Evolutionary conservation across 768 basidiomycete genomes (phyloP), one percentile per base, ranked within the genome.

Genomic region (Flagelloscypha sp.): DNA sequence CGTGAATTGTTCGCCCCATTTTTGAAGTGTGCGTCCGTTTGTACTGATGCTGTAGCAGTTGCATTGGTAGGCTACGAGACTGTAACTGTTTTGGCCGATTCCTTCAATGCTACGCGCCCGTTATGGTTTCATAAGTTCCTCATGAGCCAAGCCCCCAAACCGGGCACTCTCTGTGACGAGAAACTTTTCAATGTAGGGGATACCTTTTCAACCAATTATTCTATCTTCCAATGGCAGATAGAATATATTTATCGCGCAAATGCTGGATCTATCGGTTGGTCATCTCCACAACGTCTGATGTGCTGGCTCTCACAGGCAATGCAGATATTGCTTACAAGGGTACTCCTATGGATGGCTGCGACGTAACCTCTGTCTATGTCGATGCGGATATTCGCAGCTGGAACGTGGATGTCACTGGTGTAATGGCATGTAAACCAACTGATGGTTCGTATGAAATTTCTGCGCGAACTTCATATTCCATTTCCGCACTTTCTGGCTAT

Each of bases 11-110:
- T n/a, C n/a, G n/a, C n/a, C n/a, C n/a, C n/a, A n/a, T n/a, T n/a
- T n/a, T n/a, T n/a, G n/a, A n/a, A n/a, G n/a, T n/a, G n/a, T n/a
- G n/a, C n/a, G n/a, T n/a, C n/a, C n/a, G n/a, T n/a, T n/a, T n/a
- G n/a, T n/a, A n/a, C n/a, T n/a, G n/a, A n/a, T n/a, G n/a, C n/a
- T 12, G n/a, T 12, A n/a, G n/a, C 24, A 55, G 55, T 48, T 22
- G 48, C 47, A 3, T 24, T 53, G 29, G 47, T 44, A 27, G 54
- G 54, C 11, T 55, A 57, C 15, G 53, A 55, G 22, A 53, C 49
- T 2, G 33, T 48, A 13, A 47, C 46, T 16, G 42, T 36, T 10
- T 52, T 57, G 37, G 28, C 45, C 18, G 41, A 41, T 20, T 37
- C 52, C 35, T 57, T 49, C 49, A 49, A 54, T 27, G 44, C 42